Base-by-base conservation (phyloP, 2,329 filamentous ascomycete genomes). In the Simplicillium sp. region DNA sequence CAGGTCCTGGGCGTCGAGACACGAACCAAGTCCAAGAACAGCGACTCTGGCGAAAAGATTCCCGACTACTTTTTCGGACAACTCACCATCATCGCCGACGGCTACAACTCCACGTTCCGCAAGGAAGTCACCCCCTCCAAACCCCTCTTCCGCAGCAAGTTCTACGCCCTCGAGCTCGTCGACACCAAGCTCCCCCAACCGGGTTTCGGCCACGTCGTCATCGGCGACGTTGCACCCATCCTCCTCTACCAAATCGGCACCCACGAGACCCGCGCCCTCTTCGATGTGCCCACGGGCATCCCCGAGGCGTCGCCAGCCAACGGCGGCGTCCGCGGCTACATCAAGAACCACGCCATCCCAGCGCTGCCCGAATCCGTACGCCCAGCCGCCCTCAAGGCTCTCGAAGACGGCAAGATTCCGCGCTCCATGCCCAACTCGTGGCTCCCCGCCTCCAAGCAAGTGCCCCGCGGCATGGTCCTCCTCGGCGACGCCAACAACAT, bases 401-500 rank as follows among this genome's bases (percentile, higher is more conserved):
- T 98, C 9, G 85, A 84, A 37, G 77, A 82, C 48, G 84, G 85
- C 53, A 80, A 80, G 50, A 77, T 96, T 45, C 82, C 87, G 13
- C 64, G 64, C 47, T 87, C 80, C 51, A 98, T 98, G 92, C 92
- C 92, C 39, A 98, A 97, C 65, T 90, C 84, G 46, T 98, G 85
- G 72, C 77, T 98, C 3, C 89, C 92, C 5, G 79, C 92, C 0
- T 75, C 79, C 1, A 65, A 64, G 35, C 84, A 84, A 45, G 54
- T 54, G 3, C 45, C 55, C 35, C 62, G 62, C 36, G 84, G 85
- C 56, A 75, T 95, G 45, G 72, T 95, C 37, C 69, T 98, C 29
- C 73, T 97, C 8, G 92, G 92, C 44, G 92, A 98, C 59, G 90
- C 92, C 12, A 82, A 94, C 73, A 98, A 98, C 68, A 98, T 98